A percentile compares a stretch with the other conserved stretches of the same genome.
Evolutionary conservation across 2,329 filamentous ascomycete genomes (phyloP).

Genomic region (Stachybotrys echinatus): DNA sequence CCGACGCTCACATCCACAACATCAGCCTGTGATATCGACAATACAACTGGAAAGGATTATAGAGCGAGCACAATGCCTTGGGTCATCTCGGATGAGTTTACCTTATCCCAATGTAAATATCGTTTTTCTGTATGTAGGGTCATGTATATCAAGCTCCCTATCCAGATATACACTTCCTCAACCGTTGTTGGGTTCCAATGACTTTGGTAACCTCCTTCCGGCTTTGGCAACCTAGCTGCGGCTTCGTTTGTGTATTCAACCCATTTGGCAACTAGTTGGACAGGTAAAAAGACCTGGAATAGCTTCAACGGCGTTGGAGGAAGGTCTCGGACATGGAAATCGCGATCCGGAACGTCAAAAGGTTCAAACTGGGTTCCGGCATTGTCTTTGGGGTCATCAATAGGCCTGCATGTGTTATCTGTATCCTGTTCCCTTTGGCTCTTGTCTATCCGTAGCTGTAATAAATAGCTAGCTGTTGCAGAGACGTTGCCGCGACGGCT

Average conservation of each 20-base stretch:
- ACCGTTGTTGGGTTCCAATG: too few species aligned
- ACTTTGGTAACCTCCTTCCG: too few species aligned
- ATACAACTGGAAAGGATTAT: too few species aligned
- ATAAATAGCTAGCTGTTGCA: background rate
- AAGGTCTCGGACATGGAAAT: background rate
- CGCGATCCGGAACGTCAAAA: background rate
- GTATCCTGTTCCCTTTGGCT: background rate
- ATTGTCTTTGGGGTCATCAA: background rate
- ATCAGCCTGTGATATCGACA: too few species aligned
- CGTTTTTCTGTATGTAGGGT: too few species aligned
- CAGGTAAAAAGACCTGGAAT: conserved; percentile 3
- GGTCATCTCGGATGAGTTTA: too few species aligned
- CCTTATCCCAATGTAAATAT: too few species aligned
- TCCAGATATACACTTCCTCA: too few species aligned
- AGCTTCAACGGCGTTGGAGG: conserved; percentile 1
- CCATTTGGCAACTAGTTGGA: conserved; percentile 1
- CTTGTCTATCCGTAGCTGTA: background rate
- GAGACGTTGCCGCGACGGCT: background rate
- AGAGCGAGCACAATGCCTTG: too few species aligned
- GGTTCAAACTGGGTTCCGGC: background rate
- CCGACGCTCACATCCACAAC: too few species aligned
- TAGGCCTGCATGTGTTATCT: background rate
- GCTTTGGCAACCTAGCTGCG: background rate
- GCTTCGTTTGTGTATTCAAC: background rate
- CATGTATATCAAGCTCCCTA: too few species aligned